A percentile compares a stretch with the other conserved stretches of the same genome.
Conservation (phyloP, 176 grass and related monocot genomes). For the Secale cereale region DNA sequence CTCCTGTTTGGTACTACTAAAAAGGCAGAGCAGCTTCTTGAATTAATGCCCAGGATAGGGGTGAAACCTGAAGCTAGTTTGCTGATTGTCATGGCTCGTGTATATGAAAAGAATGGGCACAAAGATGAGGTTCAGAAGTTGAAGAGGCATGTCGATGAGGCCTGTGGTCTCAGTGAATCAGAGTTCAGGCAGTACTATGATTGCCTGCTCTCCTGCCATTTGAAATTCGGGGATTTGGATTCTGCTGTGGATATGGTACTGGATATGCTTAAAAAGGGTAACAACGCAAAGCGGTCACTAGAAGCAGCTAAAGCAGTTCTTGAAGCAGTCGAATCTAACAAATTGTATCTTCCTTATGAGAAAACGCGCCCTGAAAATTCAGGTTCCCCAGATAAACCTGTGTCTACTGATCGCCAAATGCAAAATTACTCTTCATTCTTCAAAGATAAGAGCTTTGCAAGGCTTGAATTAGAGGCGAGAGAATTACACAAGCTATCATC, state of each 20-base stretch:
- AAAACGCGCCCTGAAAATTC: slow-evolving; percentile 25
- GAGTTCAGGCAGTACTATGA: slow-evolving; percentile 80
- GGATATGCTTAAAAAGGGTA: slow-evolving; percentile 77
- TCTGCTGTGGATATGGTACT: slow-evolving; percentile 70
- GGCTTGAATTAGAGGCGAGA: slow-evolving; percentile 52
- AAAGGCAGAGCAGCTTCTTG: slow-evolving; percentile 80
- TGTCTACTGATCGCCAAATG: slow-evolving; percentile 36
- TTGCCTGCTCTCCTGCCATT: slow-evolving; percentile 68
- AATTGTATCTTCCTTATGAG: slow-evolving; percentile 39
- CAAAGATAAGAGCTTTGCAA: slow-evolving; percentile 59
- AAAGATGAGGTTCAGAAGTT: slow-evolving; percentile 76
- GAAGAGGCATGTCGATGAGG: slow-evolving; percentile 73
- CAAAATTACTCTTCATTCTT: slow-evolving; percentile 55
- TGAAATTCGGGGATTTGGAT: slow-evolving; percentile 80
- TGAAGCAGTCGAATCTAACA: slow-evolving; percentile 53
- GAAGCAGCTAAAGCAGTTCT: slow-evolving; percentile 60
- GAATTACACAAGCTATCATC: slow-evolving; percentile 54
- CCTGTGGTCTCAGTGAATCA: slow-evolving; percentile 53
- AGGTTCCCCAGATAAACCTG: slow-evolving; percentile 23
- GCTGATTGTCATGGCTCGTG: slow-evolving; percentile 67
- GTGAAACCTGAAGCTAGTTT: slow-evolving; percentile 61
- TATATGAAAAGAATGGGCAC: slow-evolving; percentile 87
- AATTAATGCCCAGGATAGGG: slow-evolving; percentile 67
- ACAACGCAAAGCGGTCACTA: slow-evolving; percentile 60
- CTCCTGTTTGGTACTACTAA: slow-evolving; percentile 69